Evolutionary conservation across 371 early-diverging fungal genomes (phyloP), one percentile per base, ranked within the genome.

Genomic region (Batkoa obscura): DNA sequence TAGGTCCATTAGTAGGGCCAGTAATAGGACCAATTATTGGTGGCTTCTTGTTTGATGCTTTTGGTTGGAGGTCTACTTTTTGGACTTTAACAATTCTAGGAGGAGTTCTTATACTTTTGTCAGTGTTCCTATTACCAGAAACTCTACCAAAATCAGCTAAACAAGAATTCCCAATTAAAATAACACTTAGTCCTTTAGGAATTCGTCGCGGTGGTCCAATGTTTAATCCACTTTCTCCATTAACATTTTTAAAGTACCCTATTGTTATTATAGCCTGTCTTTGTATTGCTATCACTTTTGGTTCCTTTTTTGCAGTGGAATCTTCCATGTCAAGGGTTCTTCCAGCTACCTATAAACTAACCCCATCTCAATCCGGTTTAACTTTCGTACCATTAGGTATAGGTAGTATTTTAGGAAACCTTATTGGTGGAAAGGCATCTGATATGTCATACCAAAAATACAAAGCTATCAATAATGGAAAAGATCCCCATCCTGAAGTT

Each of bases 21-120:
- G 66, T 75, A 0, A 56, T 75, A 3, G 68, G 68, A 10, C 73
- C 74, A 8, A 68, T 68, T 31, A 59, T 68, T 4, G 73, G 73
- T 3, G 71, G 71, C 5, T 63, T 72, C 31, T 60, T 83, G 8
- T 63, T 67, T 1, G 55, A 72, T 61, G 72, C 66, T 31, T 59
- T 75, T 3, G 72, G 73, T 8, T 84, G 85, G 85, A 63, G 73
- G 6, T 72, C 68, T 57, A 79, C 78, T 33, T 82, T 81, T 61
- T 81, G 78, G 72, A 60, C 71, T 36, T 62, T 83, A 54, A 62
- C 79, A 0, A 74, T 68, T 2, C 6, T 76, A 1, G 67, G 76
- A 30, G 61, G 78, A 17, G 17, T 78, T 1, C 15, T 52, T 6
- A 38, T 39, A 3, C n/a, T 52, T 2, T 12, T n/a, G 3, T 57